Base-by-base conservation (phyloP, 2,329 filamentous ascomycete genomes). In the Colletotrichum tropicale region DNA sequence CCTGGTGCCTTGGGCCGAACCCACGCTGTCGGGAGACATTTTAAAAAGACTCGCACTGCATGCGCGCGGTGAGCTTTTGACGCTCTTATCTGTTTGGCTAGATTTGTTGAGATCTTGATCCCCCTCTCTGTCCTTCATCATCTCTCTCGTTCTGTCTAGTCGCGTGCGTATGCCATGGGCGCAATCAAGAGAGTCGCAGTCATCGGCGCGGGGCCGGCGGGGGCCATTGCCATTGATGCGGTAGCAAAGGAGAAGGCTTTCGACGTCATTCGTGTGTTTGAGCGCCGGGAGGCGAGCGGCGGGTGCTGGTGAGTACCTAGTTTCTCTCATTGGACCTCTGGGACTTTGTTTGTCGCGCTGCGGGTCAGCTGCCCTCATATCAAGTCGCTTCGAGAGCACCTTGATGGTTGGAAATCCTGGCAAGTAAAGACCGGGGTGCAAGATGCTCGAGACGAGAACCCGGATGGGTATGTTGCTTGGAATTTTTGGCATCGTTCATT, bases 191-290 rank as follows among this genome's bases (percentile, higher is more conserved):
- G 84, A 36, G 88, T 93, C 15, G 91, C 91, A 21, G 87, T 93
- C 8, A 91, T 93, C 78, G 91, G 91, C 8, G 87, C 90, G 4
- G 91, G 91, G 8, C 91, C 92, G 8, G 87, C 89, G 5, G 91
- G 91, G 4, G 89, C 89, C 15, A 92, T 93, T 71, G 83, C 91
- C 0, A 88, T 92, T 5, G 91, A 93, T 84, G 91, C 91, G 6
- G 82, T 93, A 34, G 87, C 86, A 30, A 87, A 91, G 79, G 92
- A 93, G 80, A 86, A 90, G 76, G 80, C 84, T 1, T 93, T 93
- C 78, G 89, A 92, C 74, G 81, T 85, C 3, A 90, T 93, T 70
- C 87, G 90, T 8, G 90, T 93, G 0, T 93, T 93, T 80, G 92
- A 93, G 80, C 85, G 91, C 32, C 87, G 91, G 66, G 89, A 91